These are phyloP conservation scores for Umbellularia californica DNA, from an alignment of 164 flowering plant species.

Conservation along the genomic window DNA sequence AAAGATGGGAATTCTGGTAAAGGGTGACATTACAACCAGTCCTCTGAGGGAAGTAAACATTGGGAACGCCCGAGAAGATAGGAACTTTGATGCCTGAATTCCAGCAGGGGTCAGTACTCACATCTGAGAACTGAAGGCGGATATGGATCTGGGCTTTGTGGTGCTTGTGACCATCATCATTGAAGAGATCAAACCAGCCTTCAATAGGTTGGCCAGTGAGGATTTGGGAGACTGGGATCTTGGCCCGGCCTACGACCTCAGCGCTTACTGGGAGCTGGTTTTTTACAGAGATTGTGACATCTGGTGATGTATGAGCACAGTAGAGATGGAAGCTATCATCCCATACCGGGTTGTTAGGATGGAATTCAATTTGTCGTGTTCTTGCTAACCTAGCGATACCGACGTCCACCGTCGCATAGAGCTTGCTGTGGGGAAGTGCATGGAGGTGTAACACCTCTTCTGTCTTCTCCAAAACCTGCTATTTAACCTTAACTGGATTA, in stretches of 20 bases:
- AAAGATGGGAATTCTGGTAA: constrained; percentile 81
- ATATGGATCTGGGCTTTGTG: constrained; percentile 58
- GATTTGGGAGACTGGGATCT: constrained; percentile 55
- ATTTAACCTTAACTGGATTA: neutral
- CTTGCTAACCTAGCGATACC: constrained; percentile 70
- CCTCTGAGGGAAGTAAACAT: constrained; percentile 64
- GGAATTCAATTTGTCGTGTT: constrained; percentile 50
- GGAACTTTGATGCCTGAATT: constrained; percentile 44
- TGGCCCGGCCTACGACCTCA: constrained; percentile 64
- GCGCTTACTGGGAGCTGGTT: constrained; percentile 75
- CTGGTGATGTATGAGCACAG: constrained; percentile 66
- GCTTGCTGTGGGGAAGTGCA: constrained; percentile 32
- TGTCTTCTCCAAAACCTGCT: constrained; percentile 42
- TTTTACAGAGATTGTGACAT: constrained; percentile 65
- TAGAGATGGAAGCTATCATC: constrained; percentile 68
- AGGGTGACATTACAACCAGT: constrained; percentile 63
- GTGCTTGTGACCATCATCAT: constrained; percentile 44
- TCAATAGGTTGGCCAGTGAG: constrained; percentile 61
- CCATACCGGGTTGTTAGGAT: constrained; percentile 56
- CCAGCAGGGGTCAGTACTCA: constrained; percentile 47
- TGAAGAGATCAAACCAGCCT: constrained; percentile 55
- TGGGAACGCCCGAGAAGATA: constrained; percentile 67
- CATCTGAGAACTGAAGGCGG: constrained; percentile 56
- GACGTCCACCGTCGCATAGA: constrained; percentile 73
- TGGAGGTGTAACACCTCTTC: constrained; percentile 58